These are phyloP conservation scores for Didymella glomerata DNA, from an alignment of 2,329 filamentous ascomycete genomes.

Conservation along the genomic window DNA sequence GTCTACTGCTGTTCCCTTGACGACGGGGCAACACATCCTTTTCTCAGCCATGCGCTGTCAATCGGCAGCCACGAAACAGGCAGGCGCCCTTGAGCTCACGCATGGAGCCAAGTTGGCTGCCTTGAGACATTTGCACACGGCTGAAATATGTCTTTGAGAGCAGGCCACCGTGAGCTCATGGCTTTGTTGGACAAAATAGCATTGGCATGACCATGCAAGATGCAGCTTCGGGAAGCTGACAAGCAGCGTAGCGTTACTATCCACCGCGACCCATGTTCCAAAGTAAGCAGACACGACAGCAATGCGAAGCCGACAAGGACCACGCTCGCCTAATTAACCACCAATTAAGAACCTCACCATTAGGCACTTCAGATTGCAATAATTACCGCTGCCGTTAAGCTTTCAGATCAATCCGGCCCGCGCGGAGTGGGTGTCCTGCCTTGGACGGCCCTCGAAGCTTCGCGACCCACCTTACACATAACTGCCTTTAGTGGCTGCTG, in stretches of 20 bases:
- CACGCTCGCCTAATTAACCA: neutral
- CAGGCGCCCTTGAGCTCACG: neutral
- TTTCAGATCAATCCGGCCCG: neutral
- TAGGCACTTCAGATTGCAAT: neutral
- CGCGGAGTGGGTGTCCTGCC: neutral
- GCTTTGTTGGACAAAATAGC: constrained; percentile 14
- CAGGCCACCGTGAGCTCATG: constrained; percentile 16
- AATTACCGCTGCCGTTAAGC: neutral
- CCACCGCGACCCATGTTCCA: neutral
- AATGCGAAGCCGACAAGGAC: neutral
- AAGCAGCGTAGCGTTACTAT: constrained; percentile 5
- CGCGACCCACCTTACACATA: constrained; percentile 1
- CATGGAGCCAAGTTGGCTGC: neutral
- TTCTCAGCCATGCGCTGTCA: neutral
- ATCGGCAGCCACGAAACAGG: neutral
- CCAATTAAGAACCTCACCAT: neutral
- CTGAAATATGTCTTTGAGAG: constrained; percentile 13
- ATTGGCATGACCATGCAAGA: constrained; percentile 14
- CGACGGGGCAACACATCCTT: neutral
- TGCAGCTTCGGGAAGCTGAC: constrained; percentile 3
- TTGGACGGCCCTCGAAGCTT: neutral
- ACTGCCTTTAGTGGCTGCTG: constrained; percentile 1
- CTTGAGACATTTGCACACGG: neutral
- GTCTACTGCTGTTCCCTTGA: neutral
- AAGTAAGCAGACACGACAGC: constrained; percentile 1